Evolutionary conservation across 1,139 yeast species (phyloP), one percentile per base, ranked within the genome.

Genomic region (Dujonia santamariae): DNA sequence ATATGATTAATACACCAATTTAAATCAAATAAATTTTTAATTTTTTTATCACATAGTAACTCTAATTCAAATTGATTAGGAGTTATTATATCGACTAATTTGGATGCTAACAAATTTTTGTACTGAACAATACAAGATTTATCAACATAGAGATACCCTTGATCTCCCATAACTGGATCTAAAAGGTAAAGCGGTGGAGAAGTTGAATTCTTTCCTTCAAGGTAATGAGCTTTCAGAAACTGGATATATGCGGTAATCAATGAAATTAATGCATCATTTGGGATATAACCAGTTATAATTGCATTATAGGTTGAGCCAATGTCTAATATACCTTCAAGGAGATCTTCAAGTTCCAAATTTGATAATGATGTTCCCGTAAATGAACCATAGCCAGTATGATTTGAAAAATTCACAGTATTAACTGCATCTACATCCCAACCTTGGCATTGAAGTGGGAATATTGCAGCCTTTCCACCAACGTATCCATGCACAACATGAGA

Each of bases 151-250:
- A 90, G 55, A 39, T 71, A 72, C 2, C 95, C 96, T 46, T 86
- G 81, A 56, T 92, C 98, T 11, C 98, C 98, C 72, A 92, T 72
- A 2, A 92, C 97, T 1, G 98, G 97, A 53, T 92, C 98, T 42
- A 88, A 56, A 9, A 88, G 63, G 80, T 94, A 84, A 44, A 56
- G 26, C 4, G 61, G 47, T 9, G 49, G 44, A 12, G n/a, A n/a
- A n/a, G n/a, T n/a, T n/a, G n/a, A n/a, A n/a, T n/a, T n/a, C n/a
- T n/a, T n/a, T n/a, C n/a, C 19, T 30, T 37, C 24, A 27, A 25
- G 12, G 18, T 15, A 13, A 17, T 11, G 4, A 8, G 26, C 9
- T 34, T 50, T 51, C 20, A 47, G 38, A 18, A 35, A 33, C 30
- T 36, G 37, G 14, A 59, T 37, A 31, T 45, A 43, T 1, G 41